Base-by-base conservation (phyloP, 768 basidiomycete species). In the Mycena venus region DNA sequence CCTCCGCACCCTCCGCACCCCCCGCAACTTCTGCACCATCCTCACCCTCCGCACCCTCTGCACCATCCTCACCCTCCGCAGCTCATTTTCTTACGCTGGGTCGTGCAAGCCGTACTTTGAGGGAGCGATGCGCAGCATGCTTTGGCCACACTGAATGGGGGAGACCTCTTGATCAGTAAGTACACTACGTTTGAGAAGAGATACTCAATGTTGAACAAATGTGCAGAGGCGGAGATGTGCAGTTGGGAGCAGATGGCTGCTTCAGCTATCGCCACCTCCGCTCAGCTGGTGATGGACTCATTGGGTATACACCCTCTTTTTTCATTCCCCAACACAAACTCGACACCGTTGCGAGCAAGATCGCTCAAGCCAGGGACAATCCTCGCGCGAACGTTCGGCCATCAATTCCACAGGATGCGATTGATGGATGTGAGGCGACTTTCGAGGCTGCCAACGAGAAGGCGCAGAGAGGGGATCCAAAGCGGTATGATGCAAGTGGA, bases 321-420 rank as follows among this genome's bases (percentile, higher is more conserved):
- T 78, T 87, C 38, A 44, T 88, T 14, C 25, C 68, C 81, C 0
- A 85, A 86, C 23, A 63, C 34, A 0, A 81, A 12, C 83, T 88
- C 0, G 84, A 87, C 58, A 38, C 14, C 0, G 80, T 85, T 29
- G 84, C 85, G 0, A 17, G 44, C 1, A 71, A 67, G 0, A 85
- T 88, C 3, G 74, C 77, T 38, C 36, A 8, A 0, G 75, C 77
- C 15, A 53, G 79, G 4, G 83, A 81, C 53, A 69, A 38, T 21
- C 70, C 73, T 1, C 32, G 65, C 0, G 78, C 51, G 80, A 83
- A 44, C 78, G n/a, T n/a, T 74, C 1, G 84, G 86, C 36, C 14
- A 7, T 0, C 60, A 85, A 31, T 86, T 87, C 83, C 82, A 81
- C 0, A 75, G 86, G 0, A 82, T 85, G 0, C 87, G 86, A 68